Evolutionary conservation across 768 basidiomycete genomes (phyloP).

Genomic region (Rhizopogon vesiculosus): DNA sequence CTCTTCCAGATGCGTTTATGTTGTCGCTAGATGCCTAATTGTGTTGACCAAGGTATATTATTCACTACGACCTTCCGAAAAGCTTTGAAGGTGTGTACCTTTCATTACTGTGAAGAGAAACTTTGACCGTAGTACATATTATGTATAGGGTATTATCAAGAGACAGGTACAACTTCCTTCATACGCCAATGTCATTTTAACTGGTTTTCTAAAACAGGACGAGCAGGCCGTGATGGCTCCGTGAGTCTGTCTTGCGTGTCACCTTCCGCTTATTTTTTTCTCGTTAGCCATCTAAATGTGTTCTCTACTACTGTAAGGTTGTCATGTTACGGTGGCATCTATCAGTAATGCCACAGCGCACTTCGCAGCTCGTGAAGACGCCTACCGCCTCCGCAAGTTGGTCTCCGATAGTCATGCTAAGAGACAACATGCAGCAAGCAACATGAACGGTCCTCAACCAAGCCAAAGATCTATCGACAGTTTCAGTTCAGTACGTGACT

Average conservation of each 20-base stretch:
- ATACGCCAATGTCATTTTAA: not conserved
- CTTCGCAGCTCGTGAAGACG: slow-evolving; percentile 69
- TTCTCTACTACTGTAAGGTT: slow-evolving; percentile 73
- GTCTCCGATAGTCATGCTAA: slow-evolving; percentile 43
- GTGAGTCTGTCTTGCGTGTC: slow-evolving; percentile 33
- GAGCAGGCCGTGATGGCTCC: slow-evolving; percentile 74
- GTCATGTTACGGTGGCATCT: not conserved
- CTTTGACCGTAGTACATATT: not conserved
- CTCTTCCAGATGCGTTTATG: not conserved
- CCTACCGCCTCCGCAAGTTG: slow-evolving; percentile 46
- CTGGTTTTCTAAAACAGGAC: slow-evolving; percentile 39
- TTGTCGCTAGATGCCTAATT: not conserved
- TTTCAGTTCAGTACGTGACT: slow-evolving; percentile 47
- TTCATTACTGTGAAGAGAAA: not conserved
- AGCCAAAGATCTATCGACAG: slow-evolving; percentile 68
- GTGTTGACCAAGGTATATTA: slow-evolving; percentile 50
- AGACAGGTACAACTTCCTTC: slow-evolving; percentile 54
- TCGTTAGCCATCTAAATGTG: slow-evolving; percentile 70
- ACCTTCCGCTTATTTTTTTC: not conserved
- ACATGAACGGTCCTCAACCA: slow-evolving; percentile 49
- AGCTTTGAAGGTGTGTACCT: slow-evolving; percentile 66
- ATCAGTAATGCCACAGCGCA: not conserved
- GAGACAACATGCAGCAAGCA: slow-evolving; percentile 38
- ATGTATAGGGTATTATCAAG: slow-evolving; percentile 74
- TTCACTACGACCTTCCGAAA: slow-evolving; percentile 80